A percentile compares a stretch with the other conserved stretches of the same genome.
Evolutionary conservation across 2,329 filamentous ascomycete genomes (phyloP).

Genomic region (Lasiodiplodia gonubiensis): DNA sequence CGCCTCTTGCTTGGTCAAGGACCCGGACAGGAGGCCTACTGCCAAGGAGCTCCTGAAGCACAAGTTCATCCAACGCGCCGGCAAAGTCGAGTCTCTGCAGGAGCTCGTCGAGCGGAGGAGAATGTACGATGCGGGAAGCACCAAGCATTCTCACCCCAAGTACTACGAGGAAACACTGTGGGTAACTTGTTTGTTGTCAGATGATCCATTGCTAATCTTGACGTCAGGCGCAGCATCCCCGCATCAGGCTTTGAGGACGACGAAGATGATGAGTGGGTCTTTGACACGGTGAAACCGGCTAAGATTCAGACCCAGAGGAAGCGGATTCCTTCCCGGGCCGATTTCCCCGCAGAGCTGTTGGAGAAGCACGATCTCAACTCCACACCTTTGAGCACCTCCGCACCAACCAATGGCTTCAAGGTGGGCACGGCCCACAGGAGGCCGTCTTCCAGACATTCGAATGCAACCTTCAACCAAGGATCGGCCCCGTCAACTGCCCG

Average conservation of each 20-base stretch:
- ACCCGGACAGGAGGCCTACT: constrained; percentile 80
- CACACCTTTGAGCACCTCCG: constrained; percentile 48
- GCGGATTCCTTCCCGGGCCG: constrained; percentile 54
- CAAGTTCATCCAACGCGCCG: constrained; percentile 84
- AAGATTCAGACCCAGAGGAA: constrained; percentile 55
- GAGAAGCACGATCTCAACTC: constrained; percentile 52
- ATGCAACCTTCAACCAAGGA: constrained; percentile 46
- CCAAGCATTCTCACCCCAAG: constrained; percentile 69
- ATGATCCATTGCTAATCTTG: constrained; percentile 4
- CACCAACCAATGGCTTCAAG: constrained; percentile 40
- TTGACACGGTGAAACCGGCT: constrained; percentile 82
- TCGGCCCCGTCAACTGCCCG: constrained; percentile 53
- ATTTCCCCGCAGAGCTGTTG: constrained; percentile 44
- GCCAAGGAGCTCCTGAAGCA: constrained; percentile 88
- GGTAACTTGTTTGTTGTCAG: constrained; percentile 35
- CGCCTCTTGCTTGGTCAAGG: constrained; percentile 87
- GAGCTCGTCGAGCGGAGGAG: constrained; percentile 85
- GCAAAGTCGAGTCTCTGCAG: constrained; percentile 85
- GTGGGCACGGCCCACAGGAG: constrained; percentile 39
- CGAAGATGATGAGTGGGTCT: constrained; percentile 88
- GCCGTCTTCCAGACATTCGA: constrained; percentile 44
- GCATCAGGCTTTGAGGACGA: constrained; percentile 45
- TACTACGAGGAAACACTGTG: constrained; percentile 93
- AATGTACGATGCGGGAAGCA: constrained; percentile 76
- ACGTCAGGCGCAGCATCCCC: constrained; percentile 66